These are phyloP conservation scores for Aspergillus neoniger DNA, from an alignment of 2,329 filamentous ascomycete species.

Conservation along the genomic window DNA sequence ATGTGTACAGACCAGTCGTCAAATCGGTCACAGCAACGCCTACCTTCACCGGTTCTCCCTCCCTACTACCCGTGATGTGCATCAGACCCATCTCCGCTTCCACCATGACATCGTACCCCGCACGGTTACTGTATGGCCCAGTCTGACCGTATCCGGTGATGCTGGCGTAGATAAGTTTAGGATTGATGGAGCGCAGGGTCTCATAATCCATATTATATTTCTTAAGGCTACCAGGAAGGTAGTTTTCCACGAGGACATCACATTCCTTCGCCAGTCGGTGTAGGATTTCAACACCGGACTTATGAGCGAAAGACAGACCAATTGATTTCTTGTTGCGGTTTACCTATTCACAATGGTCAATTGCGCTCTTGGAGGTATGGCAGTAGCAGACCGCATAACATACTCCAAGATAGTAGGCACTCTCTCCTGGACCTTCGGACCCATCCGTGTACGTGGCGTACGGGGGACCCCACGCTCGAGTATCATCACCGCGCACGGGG, in stretches of 20 bases:
- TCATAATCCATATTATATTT: slow-evolving; percentile 92
- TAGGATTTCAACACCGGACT: slow-evolving; percentile 79
- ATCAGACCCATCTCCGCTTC: slow-evolving; percentile 97
- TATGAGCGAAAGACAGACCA: slow-evolving; percentile 85
- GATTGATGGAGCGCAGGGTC: slow-evolving; percentile 78
- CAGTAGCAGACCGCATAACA: slow-evolving; percentile 21
- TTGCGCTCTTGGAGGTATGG: background rate
- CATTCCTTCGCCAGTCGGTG: slow-evolving; percentile 81
- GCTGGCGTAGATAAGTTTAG: slow-evolving; percentile 85
- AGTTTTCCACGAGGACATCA: slow-evolving; percentile 96
- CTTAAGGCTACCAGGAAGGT: slow-evolving; percentile 82
- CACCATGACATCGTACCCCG: slow-evolving; percentile 99
- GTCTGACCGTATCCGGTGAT: slow-evolving; percentile 98
- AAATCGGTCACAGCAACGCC: slow-evolving; percentile 96
- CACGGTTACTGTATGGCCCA: slow-evolving; percentile 80
- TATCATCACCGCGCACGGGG: slow-evolving; percentile 87
- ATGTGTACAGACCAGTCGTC: slow-evolving; percentile 92
- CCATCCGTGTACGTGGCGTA: slow-evolving; percentile 75
- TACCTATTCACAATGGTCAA: slow-evolving; percentile 56
- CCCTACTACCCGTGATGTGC: slow-evolving; percentile 91
- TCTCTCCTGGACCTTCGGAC: slow-evolving; percentile 73
- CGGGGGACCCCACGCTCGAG: slow-evolving; percentile 92
- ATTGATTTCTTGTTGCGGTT: slow-evolving; percentile 98
- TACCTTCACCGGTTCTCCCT: slow-evolving; percentile 93
- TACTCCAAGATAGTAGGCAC: slow-evolving; percentile 91